These are phyloP conservation scores for Fusarium metavorans DNA, from an alignment of 2,329 filamentous ascomycete species.

Conservation along the genomic window DNA sequence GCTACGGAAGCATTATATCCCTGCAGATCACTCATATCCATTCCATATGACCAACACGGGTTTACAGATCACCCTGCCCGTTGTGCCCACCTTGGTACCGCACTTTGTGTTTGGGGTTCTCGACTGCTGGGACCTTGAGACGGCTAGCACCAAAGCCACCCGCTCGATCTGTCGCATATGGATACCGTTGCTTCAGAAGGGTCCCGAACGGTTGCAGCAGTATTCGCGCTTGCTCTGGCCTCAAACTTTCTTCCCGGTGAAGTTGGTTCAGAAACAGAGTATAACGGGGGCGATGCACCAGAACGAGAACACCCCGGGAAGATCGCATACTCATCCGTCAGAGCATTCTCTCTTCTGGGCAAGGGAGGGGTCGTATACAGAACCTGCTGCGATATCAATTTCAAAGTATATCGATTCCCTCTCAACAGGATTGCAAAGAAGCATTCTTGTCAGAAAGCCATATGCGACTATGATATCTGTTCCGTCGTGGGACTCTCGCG, in stretches of 20 bases:
- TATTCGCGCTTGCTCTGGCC: not conserved
- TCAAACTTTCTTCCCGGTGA: not conserved
- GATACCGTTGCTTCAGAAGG: not conserved
- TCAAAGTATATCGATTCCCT: not conserved
- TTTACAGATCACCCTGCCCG: not conserved
- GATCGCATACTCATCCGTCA: not conserved
- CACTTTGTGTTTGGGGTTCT: not conserved
- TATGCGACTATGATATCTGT: not conserved
- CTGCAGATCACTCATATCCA: not conserved
- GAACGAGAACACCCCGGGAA: fast-evolving
- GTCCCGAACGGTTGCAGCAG: not conserved
- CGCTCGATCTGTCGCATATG: not conserved
- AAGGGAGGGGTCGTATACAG: not conserved
- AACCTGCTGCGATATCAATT: fast-evolving
- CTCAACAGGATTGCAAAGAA: not conserved
- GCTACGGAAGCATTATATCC: not conserved
- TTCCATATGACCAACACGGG: not conserved
- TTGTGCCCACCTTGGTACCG: not conserved
- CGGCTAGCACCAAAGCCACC: not conserved
- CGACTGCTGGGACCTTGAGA: not conserved
- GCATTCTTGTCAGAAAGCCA: not conserved
- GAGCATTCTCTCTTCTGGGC: not conserved
- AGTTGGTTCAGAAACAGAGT: not conserved
- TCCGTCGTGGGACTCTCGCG: not conserved
- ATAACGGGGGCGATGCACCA: not conserved